Conservation (phyloP, 805 yeast species). For the Grigorovia yakushimaensis region DNA sequence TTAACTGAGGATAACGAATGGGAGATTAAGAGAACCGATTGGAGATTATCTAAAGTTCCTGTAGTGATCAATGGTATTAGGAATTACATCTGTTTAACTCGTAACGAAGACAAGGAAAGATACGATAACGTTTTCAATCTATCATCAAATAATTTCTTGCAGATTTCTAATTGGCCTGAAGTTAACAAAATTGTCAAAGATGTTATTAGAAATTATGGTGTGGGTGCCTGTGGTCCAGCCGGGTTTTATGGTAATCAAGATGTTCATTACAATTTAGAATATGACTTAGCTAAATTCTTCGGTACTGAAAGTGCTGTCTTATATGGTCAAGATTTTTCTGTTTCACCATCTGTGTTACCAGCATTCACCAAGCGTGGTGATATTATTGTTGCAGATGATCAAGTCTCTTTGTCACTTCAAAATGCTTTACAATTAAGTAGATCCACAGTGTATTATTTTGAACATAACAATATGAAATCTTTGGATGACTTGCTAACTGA, state of each 20-base stretch:
- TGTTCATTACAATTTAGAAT: conserved; percentile 72
- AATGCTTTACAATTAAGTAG: conserved; percentile 83
- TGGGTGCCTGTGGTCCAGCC: conserved; percentile 98
- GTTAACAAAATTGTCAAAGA: conserved; percentile 46
- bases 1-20: conserved; percentile 44
- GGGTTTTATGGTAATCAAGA: conserved; percentile 95
- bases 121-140: conserved; percentile 46
- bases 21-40: conserved; percentile 33
- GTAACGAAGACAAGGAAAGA: conserved; percentile 23
- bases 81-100: conserved; percentile 19
- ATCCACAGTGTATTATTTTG: conserved; percentile 61
- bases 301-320: conserved; percentile 71
- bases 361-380: conserved; percentile 95
- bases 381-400: conserved; percentile 76
- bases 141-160: conserved; percentile 62
- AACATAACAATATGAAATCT: conserved; percentile 83
- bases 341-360: conserved; percentile 81
- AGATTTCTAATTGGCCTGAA: conserved; percentile 40
- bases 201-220: conserved; percentile 66
- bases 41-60: conserved; percentile 61
- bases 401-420: conserved; percentile 66
- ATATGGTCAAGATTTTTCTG: conserved; percentile 87
- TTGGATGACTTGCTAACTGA: conserved; percentile 60
- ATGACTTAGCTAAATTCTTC: conserved; percentile 62
- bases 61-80: conserved; percentile 46